Evolutionary conservation across 768 basidiomycete genomes (phyloP).

Genomic region (Termitomyces sp.): DNA sequence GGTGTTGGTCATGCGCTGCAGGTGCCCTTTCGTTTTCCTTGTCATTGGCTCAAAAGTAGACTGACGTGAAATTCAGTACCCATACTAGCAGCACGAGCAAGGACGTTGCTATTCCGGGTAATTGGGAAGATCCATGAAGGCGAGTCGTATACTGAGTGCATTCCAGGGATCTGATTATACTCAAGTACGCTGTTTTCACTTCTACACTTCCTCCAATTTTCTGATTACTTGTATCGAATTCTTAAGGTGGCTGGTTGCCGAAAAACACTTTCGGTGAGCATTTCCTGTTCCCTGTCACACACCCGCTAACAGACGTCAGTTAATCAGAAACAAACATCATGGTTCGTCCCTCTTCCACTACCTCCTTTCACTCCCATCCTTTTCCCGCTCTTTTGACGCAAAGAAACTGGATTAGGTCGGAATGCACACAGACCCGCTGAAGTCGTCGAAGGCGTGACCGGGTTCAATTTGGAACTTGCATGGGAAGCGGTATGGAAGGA

Average conservation of each 20-base stretch:
- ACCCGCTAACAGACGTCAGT: neutral
- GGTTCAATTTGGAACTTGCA: slow-evolving; percentile 56
- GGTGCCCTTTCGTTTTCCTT: slow-evolving; percentile 15
- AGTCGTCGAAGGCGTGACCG: slow-evolving; percentile 56
- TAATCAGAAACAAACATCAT: slow-evolving; percentile 76
- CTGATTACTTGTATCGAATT: slow-evolving; percentile 4
- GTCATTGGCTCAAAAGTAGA: neutral
- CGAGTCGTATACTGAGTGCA: slow-evolving; percentile 72
- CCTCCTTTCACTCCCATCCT: neutral
- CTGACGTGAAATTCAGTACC: slow-evolving; percentile 43
- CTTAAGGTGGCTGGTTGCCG: slow-evolving; percentile 77
- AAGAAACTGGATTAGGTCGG: slow-evolving; percentile 41
- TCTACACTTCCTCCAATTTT: neutral
- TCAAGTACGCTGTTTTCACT: slow-evolving; percentile 33
- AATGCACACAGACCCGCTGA: slow-evolving; percentile 74
- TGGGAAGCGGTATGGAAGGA: slow-evolving; percentile 77
- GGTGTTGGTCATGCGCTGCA: slow-evolving; percentile 59
- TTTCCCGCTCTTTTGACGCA: neutral
- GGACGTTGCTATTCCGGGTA: slow-evolving; percentile 74
- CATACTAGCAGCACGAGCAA: slow-evolving; percentile 67
- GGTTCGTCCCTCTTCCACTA: slow-evolving; percentile 27
- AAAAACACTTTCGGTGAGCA: slow-evolving; percentile 67
- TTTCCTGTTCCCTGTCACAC: neutral
- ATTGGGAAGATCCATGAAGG: slow-evolving; percentile 52
- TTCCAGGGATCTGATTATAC: slow-evolving; percentile 72